These are phyloP conservation scores for Calonectria fujianensis DNA, from an alignment of 2,329 filamentous ascomycete species.

Conservation along the genomic window DNA sequence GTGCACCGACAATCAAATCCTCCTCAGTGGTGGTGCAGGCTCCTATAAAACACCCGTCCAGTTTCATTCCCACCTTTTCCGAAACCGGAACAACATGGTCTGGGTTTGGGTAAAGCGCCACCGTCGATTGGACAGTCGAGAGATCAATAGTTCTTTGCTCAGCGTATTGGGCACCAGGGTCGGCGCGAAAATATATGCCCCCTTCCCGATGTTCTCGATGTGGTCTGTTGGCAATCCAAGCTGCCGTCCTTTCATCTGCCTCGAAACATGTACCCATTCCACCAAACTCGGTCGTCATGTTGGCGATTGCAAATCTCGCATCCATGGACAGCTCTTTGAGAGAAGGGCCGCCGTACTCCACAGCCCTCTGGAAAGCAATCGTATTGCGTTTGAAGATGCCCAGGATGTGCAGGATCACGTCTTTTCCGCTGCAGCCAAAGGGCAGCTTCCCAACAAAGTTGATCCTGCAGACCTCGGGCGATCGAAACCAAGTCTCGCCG, in stretches of 20 bases:
- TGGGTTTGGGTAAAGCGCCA: slow-evolving; percentile 8
- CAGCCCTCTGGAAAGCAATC: slow-evolving; percentile 12
- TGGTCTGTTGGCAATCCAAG: slow-evolving; percentile 1
- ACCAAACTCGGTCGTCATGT: slow-evolving; percentile 19
- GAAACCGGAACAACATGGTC: slow-evolving; percentile 4
- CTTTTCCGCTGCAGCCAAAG: slow-evolving; percentile 1
- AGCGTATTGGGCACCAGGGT: slow-evolving; percentile 6
- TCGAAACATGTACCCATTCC: slow-evolving; percentile 16
- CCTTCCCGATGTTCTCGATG: slow-evolving; percentile 1
- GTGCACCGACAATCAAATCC: background rate
- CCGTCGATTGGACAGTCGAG: background rate
- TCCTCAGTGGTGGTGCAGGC: slow-evolving; percentile 1
- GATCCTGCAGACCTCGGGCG: slow-evolving; percentile 65
- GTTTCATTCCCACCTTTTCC: background rate
- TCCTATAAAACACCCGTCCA: slow-evolving; percentile 7
- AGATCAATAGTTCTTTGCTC: slow-evolving; percentile 13
- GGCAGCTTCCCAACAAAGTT: slow-evolving; percentile 62
- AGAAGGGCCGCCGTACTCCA: slow-evolving; percentile 6
- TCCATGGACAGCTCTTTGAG: slow-evolving; percentile 19
- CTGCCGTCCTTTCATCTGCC: background rate
- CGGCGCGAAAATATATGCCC: slow-evolving; percentile 1
- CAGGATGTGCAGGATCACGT: background rate
- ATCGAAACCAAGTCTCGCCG: slow-evolving; percentile 68
- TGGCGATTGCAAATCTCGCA: slow-evolving; percentile 9
- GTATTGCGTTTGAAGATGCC: background rate